A percentile compares a stretch with the other conserved stretches of the same genome.
phyloP scores from a whole-genome alignment of 257 asterid genomes.

The Coffea eugenioides region DNA sequence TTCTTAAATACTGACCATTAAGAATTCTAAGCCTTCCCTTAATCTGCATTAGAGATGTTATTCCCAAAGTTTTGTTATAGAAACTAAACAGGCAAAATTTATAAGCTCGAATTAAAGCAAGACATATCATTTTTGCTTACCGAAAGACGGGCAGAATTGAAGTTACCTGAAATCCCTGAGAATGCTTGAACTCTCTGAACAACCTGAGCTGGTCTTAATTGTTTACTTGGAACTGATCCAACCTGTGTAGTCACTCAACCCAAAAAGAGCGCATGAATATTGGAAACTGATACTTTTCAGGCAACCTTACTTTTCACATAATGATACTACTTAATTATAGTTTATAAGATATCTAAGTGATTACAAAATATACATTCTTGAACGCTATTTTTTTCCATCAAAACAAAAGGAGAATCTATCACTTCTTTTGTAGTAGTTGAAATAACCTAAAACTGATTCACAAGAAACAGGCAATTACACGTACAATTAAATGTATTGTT shows the following conservation, averaged over 20 bases:
- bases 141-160: not conserved
- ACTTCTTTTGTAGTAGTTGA: not conserved
- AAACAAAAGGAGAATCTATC: not conserved
- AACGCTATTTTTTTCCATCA: not conserved
- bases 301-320: not conserved
- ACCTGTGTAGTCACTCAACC: constrained; percentile 49
- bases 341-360: too few species aligned
- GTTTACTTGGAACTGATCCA: constrained; percentile 54
- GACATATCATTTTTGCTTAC: not conserved
- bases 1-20: not conserved
- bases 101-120: not conserved
- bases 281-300: not conserved
- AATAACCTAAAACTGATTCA: constrained; percentile 2
- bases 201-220: constrained; percentile 45
- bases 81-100: not conserved
- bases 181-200: constrained; percentile 48
- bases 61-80: not conserved
- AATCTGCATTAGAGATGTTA: not conserved
- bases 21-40: not conserved
- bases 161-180: constrained; percentile 72
- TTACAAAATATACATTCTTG: not conserved
- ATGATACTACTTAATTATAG: not conserved
- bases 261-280: constrained; percentile 7
- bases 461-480: not conserved
- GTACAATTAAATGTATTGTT: not conserved